These are phyloP conservation scores for Auricularia heimuer DNA, from an alignment of 768 basidiomycete species.

Conservation along the genomic window DNA sequence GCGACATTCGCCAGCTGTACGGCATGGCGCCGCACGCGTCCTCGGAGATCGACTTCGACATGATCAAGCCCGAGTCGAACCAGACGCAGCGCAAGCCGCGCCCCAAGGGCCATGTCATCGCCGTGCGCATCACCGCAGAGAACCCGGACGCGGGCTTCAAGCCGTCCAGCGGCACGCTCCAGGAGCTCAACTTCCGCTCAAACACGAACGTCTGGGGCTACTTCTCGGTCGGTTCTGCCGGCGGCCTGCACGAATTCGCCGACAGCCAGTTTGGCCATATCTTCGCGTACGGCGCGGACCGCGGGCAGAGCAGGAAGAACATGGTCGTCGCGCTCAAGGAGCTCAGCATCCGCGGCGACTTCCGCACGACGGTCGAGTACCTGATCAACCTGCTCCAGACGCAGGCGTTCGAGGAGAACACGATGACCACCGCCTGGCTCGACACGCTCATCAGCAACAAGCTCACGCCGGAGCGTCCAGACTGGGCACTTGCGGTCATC, in stretches of 20 bases:
- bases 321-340: conserved; percentile 99
- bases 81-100: conserved; percentile 88
- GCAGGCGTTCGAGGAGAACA: conserved; percentile 93
- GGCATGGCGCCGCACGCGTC: conserved; percentile 84
- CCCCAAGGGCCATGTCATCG: conserved; percentile 97
- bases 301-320: conserved; percentile 90
- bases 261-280: conserved; percentile 99
- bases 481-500: conserved; percentile 83
- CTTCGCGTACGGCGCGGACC: conserved; percentile 96
- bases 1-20: conserved; percentile 91
- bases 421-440: conserved; percentile 97
- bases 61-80: conserved; percentile 78
- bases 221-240: conserved; percentile 92
- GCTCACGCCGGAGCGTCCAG: conserved; percentile 94
- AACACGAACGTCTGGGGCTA: conserved; percentile 99
- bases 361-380: conserved; percentile 97
- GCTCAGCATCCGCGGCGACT: conserved; percentile 96
- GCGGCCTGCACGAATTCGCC: conserved; percentile 97
- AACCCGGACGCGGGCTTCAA: conserved; percentile 99
- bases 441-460: conserved; percentile 95
- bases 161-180: conserved; percentile 91
- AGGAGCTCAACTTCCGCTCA: conserved; percentile 98
- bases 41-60: conserved; percentile 95
- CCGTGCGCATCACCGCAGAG: conserved; percentile 98
- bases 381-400: conserved; percentile 95